Conservation (phyloP, 2,329 filamentous ascomycete species). For the Colletotrichum eremochloae region DNA sequence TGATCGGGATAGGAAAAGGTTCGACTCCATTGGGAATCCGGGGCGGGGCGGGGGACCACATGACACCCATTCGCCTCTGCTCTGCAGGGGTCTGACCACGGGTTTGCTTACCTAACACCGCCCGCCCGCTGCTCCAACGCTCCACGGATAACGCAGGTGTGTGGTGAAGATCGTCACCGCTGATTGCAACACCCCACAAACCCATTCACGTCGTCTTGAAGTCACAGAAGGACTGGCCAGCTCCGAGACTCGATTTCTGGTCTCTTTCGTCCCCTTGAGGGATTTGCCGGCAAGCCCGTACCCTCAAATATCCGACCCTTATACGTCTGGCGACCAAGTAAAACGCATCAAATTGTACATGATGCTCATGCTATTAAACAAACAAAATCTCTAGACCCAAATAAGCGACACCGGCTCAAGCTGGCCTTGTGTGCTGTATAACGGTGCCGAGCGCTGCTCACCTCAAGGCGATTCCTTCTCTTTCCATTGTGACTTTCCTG, state of each 20-base stretch:
- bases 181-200: constrained; percentile 11
- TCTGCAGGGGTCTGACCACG: not conserved
- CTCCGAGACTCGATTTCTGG: not conserved
- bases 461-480: not conserved
- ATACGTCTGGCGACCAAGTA: not conserved
- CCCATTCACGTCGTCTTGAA: not conserved
- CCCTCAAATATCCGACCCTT: not conserved
- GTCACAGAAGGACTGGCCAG: not conserved
- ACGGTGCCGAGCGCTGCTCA: constrained; percentile 16
- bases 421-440: constrained; percentile 10
- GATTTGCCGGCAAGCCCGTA: not conserved
- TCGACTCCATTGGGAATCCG: constrained; percentile 3
- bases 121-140: not conserved
- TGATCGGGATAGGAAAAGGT: constrained; percentile 9
- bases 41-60: constrained; percentile 17
- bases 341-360: not conserved
- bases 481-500: not conserved
- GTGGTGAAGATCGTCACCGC: constrained; percentile 4
- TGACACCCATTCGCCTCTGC: constrained; percentile 12
- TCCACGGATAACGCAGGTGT: not conserved
- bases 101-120: not conserved
- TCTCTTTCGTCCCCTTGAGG: not conserved
- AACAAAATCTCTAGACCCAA: constrained; percentile 13
- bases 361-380: not conserved
- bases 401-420: not conserved